These are phyloP conservation scores for Gymnopilus junonius DNA, from an alignment of 768 basidiomycete genomes.

Conservation along the genomic window DNA sequence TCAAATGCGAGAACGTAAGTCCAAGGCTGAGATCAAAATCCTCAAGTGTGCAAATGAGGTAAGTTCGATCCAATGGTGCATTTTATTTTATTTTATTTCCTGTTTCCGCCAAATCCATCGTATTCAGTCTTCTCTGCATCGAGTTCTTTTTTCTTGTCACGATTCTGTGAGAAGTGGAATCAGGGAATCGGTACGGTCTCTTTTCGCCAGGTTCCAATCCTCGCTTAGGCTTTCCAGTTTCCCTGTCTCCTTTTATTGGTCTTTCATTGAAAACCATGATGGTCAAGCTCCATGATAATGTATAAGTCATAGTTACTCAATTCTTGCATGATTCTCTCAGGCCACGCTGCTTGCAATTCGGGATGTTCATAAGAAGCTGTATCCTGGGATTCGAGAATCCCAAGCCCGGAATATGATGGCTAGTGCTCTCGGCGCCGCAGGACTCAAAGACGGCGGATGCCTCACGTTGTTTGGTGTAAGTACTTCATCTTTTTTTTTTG, in stretches of 20 bases:
- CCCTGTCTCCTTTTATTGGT: not conserved
- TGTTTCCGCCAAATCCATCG: not conserved
- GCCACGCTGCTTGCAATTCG: slow-evolving; percentile 80
- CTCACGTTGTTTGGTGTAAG: slow-evolving; percentile 74
- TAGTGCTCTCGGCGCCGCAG: slow-evolving; percentile 57
- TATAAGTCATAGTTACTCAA: not conserved
- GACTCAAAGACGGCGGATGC: slow-evolving; percentile 60
- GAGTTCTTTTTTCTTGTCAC: not conserved
- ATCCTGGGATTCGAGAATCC: slow-evolving; percentile 79
- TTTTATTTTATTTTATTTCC: not conserved
- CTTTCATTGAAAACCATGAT: slow-evolving; percentile 7
- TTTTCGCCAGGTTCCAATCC: not conserved
- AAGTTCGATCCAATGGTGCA: slow-evolving; percentile 1
- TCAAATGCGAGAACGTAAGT: slow-evolving; percentile 77
- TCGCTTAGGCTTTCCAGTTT: not conserved
- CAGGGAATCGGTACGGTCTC: not conserved
- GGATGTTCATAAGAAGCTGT: slow-evolving; percentile 59
- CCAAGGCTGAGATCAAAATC: slow-evolving; percentile 66
- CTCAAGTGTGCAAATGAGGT: slow-evolving; percentile 85
- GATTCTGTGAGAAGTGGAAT: not conserved
- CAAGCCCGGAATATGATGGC: slow-evolving; percentile 63
- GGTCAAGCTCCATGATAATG: slow-evolving; percentile 1
- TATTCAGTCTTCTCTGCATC: not conserved
- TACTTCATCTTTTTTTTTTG: not conserved
- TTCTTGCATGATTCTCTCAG: slow-evolving; percentile 41